Base-by-base conservation (phyloP, 2,329 filamentous ascomycete species). In the Penicillium sp. region DNA sequence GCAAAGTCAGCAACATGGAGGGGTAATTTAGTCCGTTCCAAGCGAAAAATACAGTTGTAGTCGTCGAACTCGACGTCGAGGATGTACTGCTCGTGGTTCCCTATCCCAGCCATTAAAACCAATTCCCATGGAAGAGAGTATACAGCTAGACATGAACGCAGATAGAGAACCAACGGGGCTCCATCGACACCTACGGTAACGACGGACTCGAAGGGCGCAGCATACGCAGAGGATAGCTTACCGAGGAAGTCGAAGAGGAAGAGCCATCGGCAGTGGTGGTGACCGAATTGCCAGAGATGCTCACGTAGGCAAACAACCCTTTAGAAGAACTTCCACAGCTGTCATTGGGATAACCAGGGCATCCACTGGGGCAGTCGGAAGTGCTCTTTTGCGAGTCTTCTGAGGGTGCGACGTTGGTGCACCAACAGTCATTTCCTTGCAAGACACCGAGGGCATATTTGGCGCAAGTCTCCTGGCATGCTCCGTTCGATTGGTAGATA, bases 391-490 rank as follows among this genome's bases (percentile, higher is more conserved):
- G 61, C 6, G 61, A 60, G 5, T 59, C 64, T 25, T 60, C 45
- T 6, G 62, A 59, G 2, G 72, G 72, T 9, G 58, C 59, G 36
- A 71, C 67, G 43, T 75, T 68, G 7, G 72, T 70, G 52, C 72
- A 75, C 72, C 72, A 75, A 53, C 72, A 75, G 13, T 59, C 55
- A 37, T 68, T 63, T n/a, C 59, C 67, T 48, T 71, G 69, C 7
- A 74, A 40, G 25, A 75, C 60, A 10, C 64, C 72, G 41, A 73
- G 70, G 3, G 70, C 71, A 49, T 71, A 75, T 20, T 62, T 54
- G 15, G 50, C 51, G 51, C 72, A 75, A 21, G 60, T 62, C 1
- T 45, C 35, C 28, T 57, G 33, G 46, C 72, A 75, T 4, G 56
- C 54, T 40, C 72, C 72, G 44, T 71, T 71, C 7, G 72, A 74